These are phyloP conservation scores for Clavispora phyllophila DNA, from an alignment of 805 yeast species.

Conservation along the genomic window DNA sequence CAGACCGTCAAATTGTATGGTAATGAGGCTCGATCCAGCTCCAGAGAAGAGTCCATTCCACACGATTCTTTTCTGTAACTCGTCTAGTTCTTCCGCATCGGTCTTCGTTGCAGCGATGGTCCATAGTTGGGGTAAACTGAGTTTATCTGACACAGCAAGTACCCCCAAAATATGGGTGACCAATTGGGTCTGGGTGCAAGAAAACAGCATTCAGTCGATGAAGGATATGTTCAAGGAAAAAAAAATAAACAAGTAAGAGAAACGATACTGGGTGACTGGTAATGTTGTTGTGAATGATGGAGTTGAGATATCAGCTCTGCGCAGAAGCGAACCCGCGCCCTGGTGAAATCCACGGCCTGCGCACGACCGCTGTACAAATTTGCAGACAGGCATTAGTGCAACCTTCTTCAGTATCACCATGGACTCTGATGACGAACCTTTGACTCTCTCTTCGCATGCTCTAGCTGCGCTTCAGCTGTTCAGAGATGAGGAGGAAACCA, in stretches of 20 bases:
- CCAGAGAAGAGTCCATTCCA: constrained; percentile 37
- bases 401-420: constrained; percentile 8
- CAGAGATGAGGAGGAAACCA: constrained; percentile 54
- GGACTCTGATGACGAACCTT: constrained; percentile 40
- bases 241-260: neutral
- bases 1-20: constrained; percentile 11
- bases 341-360: neutral
- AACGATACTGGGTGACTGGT: neutral
- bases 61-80: constrained; percentile 31
- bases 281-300: neutral
- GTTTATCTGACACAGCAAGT: constrained; percentile 13
- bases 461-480: constrained; percentile 61
- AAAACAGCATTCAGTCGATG: constrained; percentile 15
- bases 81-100: constrained; percentile 18
- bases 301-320: neutral
- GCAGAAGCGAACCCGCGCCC: neutral
- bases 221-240: neutral
- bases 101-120: constrained; percentile 3
- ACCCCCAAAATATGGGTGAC: constrained; percentile 9
- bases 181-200: constrained; percentile 14
- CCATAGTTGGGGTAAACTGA: constrained; percentile 13
- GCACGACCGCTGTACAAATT: constrained; percentile 6
- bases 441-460: constrained; percentile 44
- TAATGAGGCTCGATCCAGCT: constrained; percentile 6
- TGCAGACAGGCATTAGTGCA: neutral